Evolutionary conservation across 1,284 basidiomycete genomes (phyloP).

Genomic region (Boletus albobrunnescens): DNA sequence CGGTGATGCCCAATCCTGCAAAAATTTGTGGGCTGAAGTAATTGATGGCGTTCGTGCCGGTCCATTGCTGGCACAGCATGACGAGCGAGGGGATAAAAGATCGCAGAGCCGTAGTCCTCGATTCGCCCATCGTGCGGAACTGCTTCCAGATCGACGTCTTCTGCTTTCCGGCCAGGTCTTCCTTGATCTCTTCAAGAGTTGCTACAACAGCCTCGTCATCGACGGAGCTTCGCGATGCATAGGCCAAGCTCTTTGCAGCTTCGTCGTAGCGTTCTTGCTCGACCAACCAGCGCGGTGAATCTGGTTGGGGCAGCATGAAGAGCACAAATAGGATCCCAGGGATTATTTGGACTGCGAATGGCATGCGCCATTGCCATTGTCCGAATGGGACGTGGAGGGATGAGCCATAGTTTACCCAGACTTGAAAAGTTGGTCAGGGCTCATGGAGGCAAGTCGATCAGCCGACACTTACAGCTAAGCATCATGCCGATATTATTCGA

Average conservation of each 20-base stretch:
- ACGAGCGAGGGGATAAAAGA: slow-evolving; percentile 51
- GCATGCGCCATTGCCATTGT: slow-evolving; percentile 52
- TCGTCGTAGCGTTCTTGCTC: slow-evolving; percentile 48
- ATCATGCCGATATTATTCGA: slow-evolving; percentile 48
- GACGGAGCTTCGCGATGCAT: slow-evolving; percentile 38
- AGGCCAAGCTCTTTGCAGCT: slow-evolving; percentile 49
- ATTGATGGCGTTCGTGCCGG: slow-evolving; percentile 58
- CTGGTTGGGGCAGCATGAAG: slow-evolving; percentile 49
- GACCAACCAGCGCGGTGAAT: slow-evolving; percentile 61
- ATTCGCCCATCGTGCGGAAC: slow-evolving; percentile 44
- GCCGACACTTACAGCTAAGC: slow-evolving; percentile 44
- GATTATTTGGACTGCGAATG: slow-evolving; percentile 51
- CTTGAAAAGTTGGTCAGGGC: slow-evolving; percentile 22
- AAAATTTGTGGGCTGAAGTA: slow-evolving; percentile 54
- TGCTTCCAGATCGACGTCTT: slow-evolving; percentile 37
- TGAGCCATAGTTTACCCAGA: slow-evolving; percentile 48
- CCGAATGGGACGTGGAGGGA: slow-evolving; percentile 35
- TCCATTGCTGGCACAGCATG: slow-evolving; percentile 58
- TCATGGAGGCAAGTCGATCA: background rate
- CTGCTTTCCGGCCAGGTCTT: slow-evolving; percentile 45
- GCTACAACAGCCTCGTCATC: slow-evolving; percentile 40
- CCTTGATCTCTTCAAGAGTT: slow-evolving; percentile 51
- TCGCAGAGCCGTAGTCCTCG: slow-evolving; percentile 40
- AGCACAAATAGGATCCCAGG: slow-evolving; percentile 49
- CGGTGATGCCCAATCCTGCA: slow-evolving; percentile 50